These are phyloP conservation scores for Fusarium euwallaceae DNA, from an alignment of 2,329 filamentous ascomycete species.

Conservation along the genomic window DNA sequence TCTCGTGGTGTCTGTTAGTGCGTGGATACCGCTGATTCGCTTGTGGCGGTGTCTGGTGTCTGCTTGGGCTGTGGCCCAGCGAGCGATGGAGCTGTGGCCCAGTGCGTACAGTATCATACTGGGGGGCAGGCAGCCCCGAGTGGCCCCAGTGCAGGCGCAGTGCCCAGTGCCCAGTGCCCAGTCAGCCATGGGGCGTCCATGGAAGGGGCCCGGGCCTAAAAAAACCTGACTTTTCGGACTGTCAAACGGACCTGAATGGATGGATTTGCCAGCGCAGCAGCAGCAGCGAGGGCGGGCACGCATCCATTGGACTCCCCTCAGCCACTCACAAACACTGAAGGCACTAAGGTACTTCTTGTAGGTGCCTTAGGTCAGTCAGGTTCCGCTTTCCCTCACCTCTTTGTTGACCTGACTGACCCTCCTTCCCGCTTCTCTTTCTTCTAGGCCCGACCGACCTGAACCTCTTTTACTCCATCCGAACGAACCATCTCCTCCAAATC, in stretches of 20 bases:
- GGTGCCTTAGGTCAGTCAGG: constrained; percentile 3
- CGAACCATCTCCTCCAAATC: constrained; percentile 47
- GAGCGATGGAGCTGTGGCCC: constrained; percentile 12
- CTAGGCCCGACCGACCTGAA: constrained; percentile 22
- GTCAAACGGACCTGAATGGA: constrained; percentile 26
- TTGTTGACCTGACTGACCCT: constrained; percentile 47
- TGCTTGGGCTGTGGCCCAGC: constrained; percentile 34
- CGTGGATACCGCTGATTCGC: constrained; percentile 42
- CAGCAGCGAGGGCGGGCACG: constrained; percentile 10
- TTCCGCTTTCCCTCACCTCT: constrained; percentile 44
- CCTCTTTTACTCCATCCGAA: constrained; percentile 43
- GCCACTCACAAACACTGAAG: not conserved
- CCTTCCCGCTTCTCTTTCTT: constrained; percentile 37
- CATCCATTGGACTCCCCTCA: constrained; percentile 14
- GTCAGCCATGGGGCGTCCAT: constrained; percentile 35
- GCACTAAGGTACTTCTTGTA: not conserved
- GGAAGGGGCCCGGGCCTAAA: constrained; percentile 16
- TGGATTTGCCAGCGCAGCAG: constrained; percentile 25
- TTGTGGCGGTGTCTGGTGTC: constrained; percentile 44
- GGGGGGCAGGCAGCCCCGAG: not conserved
- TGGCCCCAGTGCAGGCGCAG: constrained; percentile 19
- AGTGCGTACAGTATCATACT: not conserved
- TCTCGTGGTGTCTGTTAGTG: constrained; percentile 39
- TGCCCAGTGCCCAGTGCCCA: constrained; percentile 15
- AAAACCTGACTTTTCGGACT: constrained; percentile 52